Conservation (phyloP, 2,329 filamentous ascomycete species). For the Nannizziopsis barbatae region DNA sequence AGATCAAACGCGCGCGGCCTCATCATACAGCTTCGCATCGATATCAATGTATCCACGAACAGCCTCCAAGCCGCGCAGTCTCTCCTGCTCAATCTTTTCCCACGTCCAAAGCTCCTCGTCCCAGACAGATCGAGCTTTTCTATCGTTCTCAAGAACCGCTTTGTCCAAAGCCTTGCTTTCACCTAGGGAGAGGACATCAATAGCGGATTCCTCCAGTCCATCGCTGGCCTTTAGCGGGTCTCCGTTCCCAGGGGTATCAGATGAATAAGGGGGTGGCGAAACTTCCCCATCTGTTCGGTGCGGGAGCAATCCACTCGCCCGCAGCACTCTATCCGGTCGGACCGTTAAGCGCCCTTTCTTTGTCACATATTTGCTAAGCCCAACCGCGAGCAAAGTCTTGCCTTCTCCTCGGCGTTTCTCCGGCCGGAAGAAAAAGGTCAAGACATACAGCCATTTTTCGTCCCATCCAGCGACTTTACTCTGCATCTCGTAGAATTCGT, state of each 20-base stretch:
- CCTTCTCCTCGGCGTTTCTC: constrained; percentile 39
- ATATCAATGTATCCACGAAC: constrained; percentile 46
- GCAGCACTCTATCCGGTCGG: constrained; percentile 64
- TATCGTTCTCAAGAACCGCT: constrained; percentile 24
- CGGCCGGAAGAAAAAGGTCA: constrained; percentile 58
- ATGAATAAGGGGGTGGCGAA: constrained; percentile 22
- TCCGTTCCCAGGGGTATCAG: constrained; percentile 16
- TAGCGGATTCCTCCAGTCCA: constrained; percentile 27
- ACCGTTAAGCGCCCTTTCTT: constrained; percentile 75
- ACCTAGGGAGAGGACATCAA: constrained; percentile 29
- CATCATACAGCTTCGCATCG: constrained; percentile 42
- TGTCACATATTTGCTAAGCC: constrained; percentile 69
- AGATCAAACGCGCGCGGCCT: constrained; percentile 17
- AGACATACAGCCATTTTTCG: constrained; percentile 67
- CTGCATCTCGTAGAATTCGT: constrained; percentile 62
- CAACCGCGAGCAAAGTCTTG: constrained; percentile 58
- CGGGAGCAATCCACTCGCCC: constrained; percentile 63
- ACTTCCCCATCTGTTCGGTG: constrained; percentile 50
- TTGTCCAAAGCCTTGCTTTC: constrained; percentile 23
- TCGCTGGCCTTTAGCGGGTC: constrained; percentile 26
- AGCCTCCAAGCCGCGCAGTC: constrained; percentile 43
- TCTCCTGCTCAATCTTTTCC: constrained; percentile 49
- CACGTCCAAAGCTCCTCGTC: constrained; percentile 44
- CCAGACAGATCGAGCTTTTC: constrained; percentile 22
- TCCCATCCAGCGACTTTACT: constrained; percentile 62